These are phyloP conservation scores for Rhododendron griersonianum DNA, from an alignment of 148 eudicot species.

Conservation along the genomic window DNA sequence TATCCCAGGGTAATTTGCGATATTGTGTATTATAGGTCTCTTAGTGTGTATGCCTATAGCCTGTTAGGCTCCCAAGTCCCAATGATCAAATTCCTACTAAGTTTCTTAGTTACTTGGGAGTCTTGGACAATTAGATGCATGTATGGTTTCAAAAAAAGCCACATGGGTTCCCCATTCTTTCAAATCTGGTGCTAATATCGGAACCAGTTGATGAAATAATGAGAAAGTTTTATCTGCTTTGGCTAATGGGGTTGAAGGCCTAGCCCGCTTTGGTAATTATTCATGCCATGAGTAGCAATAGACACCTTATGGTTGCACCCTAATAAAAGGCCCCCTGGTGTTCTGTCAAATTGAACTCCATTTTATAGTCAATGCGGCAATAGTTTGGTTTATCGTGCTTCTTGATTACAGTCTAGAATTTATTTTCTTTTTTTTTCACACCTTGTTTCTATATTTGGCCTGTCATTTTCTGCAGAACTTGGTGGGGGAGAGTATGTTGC, in stretches of 20 bases:
- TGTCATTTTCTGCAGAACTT: slow-evolving; percentile 52
- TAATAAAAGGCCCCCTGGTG: not conserved
- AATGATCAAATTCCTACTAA: not conserved
- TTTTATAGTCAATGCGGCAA: not conserved
- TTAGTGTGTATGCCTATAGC: not conserved
- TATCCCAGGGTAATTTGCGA: not conserved
- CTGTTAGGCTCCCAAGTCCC: not conserved
- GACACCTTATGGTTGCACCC: not conserved
- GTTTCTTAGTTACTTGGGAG: not conserved
- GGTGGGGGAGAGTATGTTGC: slow-evolving; percentile 81
- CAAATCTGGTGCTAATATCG: not conserved
- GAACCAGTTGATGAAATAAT: not conserved
- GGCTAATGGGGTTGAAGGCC: not conserved
- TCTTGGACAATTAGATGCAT: slow-evolving; percentile 1
- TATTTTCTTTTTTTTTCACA: not conserved
- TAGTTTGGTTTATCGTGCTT: not conserved
- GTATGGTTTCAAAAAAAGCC: not conserved
- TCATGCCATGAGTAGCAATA: not conserved
- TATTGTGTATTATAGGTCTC: not conserved
- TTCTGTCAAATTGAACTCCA: not conserved
- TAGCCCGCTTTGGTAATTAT: not conserved
- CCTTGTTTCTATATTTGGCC: slow-evolving; percentile 4
- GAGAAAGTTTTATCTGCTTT: not conserved
- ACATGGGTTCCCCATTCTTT: not conserved
- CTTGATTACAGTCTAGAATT: not conserved